A percentile compares a stretch with the other conserved stretches of the same genome.
phyloP scores from a whole-genome alignment of 306 rosid species.

The Vigna reflexopilosa region DNA sequence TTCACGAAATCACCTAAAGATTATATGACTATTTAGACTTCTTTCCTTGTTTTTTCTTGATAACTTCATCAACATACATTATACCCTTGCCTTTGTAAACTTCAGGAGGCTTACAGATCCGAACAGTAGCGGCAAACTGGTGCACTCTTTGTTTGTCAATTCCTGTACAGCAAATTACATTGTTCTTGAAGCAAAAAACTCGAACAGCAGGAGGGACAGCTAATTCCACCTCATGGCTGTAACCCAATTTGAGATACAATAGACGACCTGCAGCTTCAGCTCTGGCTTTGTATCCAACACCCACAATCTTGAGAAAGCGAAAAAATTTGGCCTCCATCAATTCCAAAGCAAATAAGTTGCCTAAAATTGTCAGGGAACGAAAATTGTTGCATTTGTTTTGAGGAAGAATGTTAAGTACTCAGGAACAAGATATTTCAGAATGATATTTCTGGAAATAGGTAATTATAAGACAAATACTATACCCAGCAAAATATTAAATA shows the following conservation, averaged over 20 bases:
- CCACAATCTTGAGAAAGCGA: constrained; percentile 82
- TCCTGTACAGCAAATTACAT: constrained; percentile 90
- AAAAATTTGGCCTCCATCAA: constrained; percentile 80
- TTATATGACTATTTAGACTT: constrained; percentile 71
- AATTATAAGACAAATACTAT: not conserved
- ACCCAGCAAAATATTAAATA: not conserved
- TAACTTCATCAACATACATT: constrained; percentile 79
- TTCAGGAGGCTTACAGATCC: constrained; percentile 87
- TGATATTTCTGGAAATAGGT: not conserved
- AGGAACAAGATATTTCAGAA: not conserved
- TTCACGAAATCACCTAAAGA: constrained; percentile 10
- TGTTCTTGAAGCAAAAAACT: constrained; percentile 89
- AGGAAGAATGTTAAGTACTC: not conserved
- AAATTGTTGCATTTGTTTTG: not conserved
- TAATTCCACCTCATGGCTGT: constrained; percentile 89
- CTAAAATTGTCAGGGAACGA: constrained; percentile 25
- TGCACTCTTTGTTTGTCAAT: constrained; percentile 85
- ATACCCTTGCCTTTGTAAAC: constrained; percentile 97
- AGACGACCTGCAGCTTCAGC: constrained; percentile 81
- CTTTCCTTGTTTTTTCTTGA: constrained; percentile 87
- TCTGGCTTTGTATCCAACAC: constrained; percentile 92
- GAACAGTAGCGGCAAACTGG: constrained; percentile 84
- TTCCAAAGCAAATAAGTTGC: constrained; percentile 22
- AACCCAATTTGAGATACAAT: constrained; percentile 80
- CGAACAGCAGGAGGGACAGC: constrained; percentile 82